phyloP scores from a whole-genome alignment of 1,284 basidiomycete genomes.

The Paramarasmius palmivorus region DNA sequence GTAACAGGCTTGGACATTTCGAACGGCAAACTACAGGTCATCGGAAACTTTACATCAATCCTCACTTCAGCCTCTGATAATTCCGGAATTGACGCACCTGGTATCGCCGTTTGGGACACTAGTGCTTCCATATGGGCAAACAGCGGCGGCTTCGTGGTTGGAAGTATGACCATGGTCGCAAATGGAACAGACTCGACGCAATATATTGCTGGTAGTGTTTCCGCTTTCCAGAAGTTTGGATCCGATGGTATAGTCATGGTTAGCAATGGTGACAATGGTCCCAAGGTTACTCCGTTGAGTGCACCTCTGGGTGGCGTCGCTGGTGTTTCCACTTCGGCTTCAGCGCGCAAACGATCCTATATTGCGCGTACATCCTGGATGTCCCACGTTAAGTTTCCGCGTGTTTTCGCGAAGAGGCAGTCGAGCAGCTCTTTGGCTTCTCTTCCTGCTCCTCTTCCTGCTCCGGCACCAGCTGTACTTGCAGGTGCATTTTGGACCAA shows the following conservation, averaged over 20 bases:
- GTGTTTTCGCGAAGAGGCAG: constrained; percentile 53
- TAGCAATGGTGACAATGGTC: constrained; percentile 58
- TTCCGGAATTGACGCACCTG: constrained; percentile 49
- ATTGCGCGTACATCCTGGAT: constrained; percentile 50
- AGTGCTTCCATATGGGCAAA: constrained; percentile 66
- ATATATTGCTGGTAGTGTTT: constrained; percentile 67
- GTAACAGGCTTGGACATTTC: constrained; percentile 64
- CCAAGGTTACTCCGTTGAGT: constrained; percentile 59
- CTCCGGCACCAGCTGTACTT: constrained; percentile 78
- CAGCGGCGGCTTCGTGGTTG: constrained; percentile 72
- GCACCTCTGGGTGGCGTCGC: constrained; percentile 46
- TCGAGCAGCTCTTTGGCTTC: constrained; percentile 38
- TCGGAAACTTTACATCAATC: constrained; percentile 75
- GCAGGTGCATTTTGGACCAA: constrained; percentile 92
- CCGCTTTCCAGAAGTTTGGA: constrained; percentile 57
- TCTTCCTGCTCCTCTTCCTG: constrained; percentile 56
- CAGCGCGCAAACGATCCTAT: constrained; percentile 38
- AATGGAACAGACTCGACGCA: constrained; percentile 58
- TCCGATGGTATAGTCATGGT: constrained; percentile 74
- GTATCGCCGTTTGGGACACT: constrained; percentile 82
- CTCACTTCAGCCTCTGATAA: constrained; percentile 37
- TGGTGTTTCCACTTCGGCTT: constrained; percentile 25
- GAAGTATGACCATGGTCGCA: constrained; percentile 72
- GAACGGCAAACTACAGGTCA: constrained; percentile 59
- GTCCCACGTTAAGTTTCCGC: constrained; percentile 44